phyloP scores from a whole-genome alignment of 257 asterid species.

The Paulownia fortunei region DNA sequence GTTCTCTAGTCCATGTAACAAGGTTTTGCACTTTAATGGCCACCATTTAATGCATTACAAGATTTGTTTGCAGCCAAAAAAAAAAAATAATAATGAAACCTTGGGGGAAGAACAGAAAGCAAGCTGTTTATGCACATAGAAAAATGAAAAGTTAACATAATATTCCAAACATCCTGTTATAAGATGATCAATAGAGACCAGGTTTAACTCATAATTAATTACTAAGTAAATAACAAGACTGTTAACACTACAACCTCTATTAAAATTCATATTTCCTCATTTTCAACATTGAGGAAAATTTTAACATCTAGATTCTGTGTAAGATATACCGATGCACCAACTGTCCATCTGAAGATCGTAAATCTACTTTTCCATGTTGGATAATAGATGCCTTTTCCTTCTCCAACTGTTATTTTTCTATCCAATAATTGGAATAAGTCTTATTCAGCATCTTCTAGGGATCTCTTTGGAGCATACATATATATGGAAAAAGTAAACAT shows the following conservation, averaged over 20 bases:
- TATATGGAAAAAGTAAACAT: neutral
- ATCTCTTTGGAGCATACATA: neutral
- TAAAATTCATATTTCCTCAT: neutral
- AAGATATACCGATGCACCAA: neutral
- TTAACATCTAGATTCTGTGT: neutral
- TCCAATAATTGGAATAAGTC: neutral
- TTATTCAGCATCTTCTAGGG: constrained; percentile 1
- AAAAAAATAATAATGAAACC: neutral
- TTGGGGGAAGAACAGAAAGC: neutral
- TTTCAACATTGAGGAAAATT: neutral
- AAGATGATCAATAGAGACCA: neutral
- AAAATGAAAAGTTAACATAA: neutral
- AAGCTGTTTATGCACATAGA: neutral
- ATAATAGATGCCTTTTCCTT: neutral
- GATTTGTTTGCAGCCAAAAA: too few species aligned
- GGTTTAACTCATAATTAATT: neutral
- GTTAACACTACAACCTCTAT: neutral
- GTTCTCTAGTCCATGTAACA: too few species aligned
- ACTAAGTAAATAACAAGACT: neutral
- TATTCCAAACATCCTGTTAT: neutral
- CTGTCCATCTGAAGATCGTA: neutral
- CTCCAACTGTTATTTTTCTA: neutral
- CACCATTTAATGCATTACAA: too few species aligned
- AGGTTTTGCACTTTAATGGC: too few species aligned
- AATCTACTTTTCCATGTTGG: neutral